Conservation (phyloP, 2,329 filamentous ascomycete species). For the Aureobasidium leucospermi region DNA sequence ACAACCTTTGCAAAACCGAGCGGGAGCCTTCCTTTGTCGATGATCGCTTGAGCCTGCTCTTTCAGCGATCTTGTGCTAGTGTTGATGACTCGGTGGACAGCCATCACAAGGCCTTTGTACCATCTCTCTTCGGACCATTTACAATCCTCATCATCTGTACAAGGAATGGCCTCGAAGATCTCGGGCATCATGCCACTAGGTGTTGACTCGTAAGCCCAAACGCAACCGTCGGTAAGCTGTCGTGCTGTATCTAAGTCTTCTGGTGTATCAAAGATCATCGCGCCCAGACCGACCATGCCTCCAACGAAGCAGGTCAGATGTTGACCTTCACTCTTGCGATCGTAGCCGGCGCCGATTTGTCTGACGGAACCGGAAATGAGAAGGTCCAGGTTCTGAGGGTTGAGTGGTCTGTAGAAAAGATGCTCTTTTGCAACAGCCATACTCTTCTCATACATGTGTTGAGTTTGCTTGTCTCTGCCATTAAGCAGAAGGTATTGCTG, state of each 20-base stretch:
- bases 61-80: constrained; percentile 9
- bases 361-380: constrained; percentile 44
- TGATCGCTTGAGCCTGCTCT: constrained; percentile 23
- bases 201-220: constrained; percentile 54
- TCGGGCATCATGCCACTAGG: constrained; percentile 57
- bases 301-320: constrained; percentile 66
- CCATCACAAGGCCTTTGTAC: constrained; percentile 32
- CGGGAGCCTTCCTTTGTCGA: constrained; percentile 41
- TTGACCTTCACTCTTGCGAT: constrained; percentile 38
- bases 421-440: constrained; percentile 41
- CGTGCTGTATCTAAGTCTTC: constrained; percentile 50
- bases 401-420: constrained; percentile 39
- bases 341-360: constrained; percentile 16
- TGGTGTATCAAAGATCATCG: constrained; percentile 50
- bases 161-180: constrained; percentile 44
- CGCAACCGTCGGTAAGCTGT: constrained; percentile 55
- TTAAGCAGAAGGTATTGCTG: constrained; percentile 22
- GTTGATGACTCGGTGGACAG: constrained; percentile 23
- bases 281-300: constrained; percentile 62
- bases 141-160: constrained; percentile 27
- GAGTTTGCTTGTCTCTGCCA: constrained; percentile 31
- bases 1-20: constrained; percentile 50
- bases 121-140: constrained; percentile 42
- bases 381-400: constrained; percentile 37
- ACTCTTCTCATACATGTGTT: constrained; percentile 40